A percentile compares a stretch with the other conserved stretches of the same genome.
phyloP scores from a whole-genome alignment of 1,284 basidiomycete species.

The Albatrellus sp. region DNA sequence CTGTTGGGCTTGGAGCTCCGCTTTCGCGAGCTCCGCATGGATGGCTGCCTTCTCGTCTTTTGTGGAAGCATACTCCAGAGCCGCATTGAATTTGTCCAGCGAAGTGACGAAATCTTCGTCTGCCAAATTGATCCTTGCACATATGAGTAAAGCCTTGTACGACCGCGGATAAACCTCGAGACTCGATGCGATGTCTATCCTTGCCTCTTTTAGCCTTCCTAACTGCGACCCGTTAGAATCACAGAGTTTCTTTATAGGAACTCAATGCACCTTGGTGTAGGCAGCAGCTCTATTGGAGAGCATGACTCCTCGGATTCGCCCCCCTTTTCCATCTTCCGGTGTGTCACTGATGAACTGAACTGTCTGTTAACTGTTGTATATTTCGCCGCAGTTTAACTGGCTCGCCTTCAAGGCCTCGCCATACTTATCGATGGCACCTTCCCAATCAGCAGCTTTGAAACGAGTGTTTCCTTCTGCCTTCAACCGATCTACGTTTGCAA shows the following conservation, averaged over 20 bases:
- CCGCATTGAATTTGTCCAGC: neutral
- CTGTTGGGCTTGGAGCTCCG: neutral
- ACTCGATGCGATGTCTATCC: neutral
- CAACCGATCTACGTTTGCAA: neutral
- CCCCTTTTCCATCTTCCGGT: constrained; percentile 10
- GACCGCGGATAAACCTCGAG: neutral
- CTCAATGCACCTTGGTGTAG: constrained; percentile 7
- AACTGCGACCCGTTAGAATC: too few species aligned
- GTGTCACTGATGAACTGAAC: constrained; percentile 4
- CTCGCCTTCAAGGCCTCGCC: neutral
- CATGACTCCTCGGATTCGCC: constrained; percentile 9
- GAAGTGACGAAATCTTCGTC: neutral
- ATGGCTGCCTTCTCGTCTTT: neutral
- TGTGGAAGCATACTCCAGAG: neutral
- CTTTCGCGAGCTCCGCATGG: neutral
- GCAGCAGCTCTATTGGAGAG: constrained; percentile 8
- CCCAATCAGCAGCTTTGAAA: neutral
- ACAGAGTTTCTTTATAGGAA: too few species aligned
- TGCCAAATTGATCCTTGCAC: neutral
- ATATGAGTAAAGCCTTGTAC: neutral
- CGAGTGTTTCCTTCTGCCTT: neutral
- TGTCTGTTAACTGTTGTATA: neutral
- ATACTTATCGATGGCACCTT: neutral
- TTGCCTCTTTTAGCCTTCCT: neutral
- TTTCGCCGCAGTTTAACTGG: neutral